Conservation (phyloP, 176 grass and related monocot genomes). For the Cenchrus americanus region DNA sequence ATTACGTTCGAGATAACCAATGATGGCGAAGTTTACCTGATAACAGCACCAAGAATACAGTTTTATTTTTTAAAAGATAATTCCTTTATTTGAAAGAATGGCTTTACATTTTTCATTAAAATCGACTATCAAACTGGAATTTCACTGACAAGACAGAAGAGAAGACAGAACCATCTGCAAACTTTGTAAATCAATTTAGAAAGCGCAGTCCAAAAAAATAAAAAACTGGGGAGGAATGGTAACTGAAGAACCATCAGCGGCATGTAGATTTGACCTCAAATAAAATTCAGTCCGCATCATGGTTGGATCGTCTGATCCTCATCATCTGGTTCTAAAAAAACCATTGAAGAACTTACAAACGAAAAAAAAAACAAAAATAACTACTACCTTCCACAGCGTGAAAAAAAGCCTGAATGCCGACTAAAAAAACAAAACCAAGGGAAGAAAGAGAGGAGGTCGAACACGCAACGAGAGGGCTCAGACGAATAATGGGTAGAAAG, state of each 20-base stretch:
- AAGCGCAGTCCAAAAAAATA: not conserved
- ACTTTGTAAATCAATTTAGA: too few relatives aligned
- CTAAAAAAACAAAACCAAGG: not conserved
- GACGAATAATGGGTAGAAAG: conserved; percentile 52
- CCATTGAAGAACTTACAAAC: not conserved
- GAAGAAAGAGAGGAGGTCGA: not conserved
- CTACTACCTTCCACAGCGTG: not conserved
- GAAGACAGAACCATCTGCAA: too few relatives aligned
- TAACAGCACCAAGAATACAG: too few relatives aligned
- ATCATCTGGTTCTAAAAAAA: conserved; percentile 35
- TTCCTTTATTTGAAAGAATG: too few relatives aligned
- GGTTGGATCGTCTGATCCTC: conserved; percentile 33
- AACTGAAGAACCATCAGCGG: conserved; percentile 43
- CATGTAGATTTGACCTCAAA: conserved; percentile 54
- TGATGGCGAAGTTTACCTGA: too few relatives aligned
- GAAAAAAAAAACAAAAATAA: not conserved
- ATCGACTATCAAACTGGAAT: too few relatives aligned
- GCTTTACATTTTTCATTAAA: too few relatives aligned
- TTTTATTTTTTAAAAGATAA: too few relatives aligned
- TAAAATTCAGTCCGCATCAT: conserved; percentile 43
- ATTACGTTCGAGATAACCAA: too few relatives aligned
- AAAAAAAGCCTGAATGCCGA: not conserved
- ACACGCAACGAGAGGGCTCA: conserved; percentile 31
- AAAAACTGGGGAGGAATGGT: not conserved
- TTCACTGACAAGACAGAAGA: too few relatives aligned